Conservation (phyloP, 208 protist genomes). For the Trypanosoma mega region DNA sequence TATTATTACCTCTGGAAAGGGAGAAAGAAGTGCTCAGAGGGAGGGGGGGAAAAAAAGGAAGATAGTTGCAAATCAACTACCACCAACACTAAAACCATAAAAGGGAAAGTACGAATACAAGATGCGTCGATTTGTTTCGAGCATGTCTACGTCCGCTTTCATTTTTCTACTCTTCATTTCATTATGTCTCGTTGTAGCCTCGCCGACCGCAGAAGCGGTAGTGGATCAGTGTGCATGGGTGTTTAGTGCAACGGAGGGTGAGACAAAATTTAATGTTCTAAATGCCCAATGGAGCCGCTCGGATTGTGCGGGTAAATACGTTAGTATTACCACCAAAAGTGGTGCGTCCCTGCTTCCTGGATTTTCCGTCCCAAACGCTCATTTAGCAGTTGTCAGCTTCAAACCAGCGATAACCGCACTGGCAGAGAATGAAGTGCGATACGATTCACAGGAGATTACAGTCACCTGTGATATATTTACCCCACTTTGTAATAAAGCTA, state of each 20-base stretch:
- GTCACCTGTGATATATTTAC: slow-evolving; percentile 57
- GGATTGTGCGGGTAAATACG: slow-evolving; percentile 17
- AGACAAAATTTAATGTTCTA: slow-evolving; percentile 9
- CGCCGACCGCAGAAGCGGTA: neutral
- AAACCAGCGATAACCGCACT: slow-evolving; percentile 36
- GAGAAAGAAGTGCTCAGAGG: too few species aligned
- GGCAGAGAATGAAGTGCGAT: slow-evolving; percentile 21
- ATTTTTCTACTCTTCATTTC: neutral
- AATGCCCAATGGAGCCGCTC: neutral
- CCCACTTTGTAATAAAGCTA: slow-evolving; percentile 30
- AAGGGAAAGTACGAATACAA: too few species aligned
- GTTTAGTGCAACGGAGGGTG: slow-evolving; percentile 36
- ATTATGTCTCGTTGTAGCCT: neutral
- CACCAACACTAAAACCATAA: too few species aligned
- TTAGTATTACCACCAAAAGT: neutral
- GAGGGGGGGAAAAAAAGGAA: too few species aligned
- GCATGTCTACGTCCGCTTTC: neutral
- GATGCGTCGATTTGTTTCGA: too few species aligned
- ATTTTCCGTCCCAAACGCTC: slow-evolving; percentile 11
- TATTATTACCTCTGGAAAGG: too few species aligned
- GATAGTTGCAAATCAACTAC: too few species aligned
- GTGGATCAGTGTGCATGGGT: slow-evolving; percentile 33
- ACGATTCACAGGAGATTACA: slow-evolving; percentile 30
- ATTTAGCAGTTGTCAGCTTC: slow-evolving; percentile 30
- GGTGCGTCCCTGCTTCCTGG: neutral